Evolutionary conservation across 768 basidiomycete species (phyloP).

Genomic region (Pholiota conissans): DNA sequence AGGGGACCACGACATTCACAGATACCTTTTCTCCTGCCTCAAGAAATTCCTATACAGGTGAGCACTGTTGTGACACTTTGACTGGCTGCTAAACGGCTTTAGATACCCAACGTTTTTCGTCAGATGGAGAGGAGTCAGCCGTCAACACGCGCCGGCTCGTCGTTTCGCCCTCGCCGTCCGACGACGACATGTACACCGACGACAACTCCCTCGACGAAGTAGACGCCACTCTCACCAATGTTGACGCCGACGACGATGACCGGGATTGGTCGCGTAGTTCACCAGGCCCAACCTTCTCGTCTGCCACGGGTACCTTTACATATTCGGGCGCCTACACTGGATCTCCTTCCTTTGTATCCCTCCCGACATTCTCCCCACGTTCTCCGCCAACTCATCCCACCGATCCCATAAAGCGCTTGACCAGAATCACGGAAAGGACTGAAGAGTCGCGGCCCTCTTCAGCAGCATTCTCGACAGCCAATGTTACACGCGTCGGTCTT

Average conservation of each 20-base stretch:
- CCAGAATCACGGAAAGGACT: constrained; percentile 77
- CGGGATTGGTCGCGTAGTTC: constrained; percentile 49
- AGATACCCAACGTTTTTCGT: constrained; percentile 50
- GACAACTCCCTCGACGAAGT: constrained; percentile 70
- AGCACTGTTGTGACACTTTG: constrained; percentile 12
- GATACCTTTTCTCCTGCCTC: constrained; percentile 52
- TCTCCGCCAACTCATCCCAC: constrained; percentile 32
- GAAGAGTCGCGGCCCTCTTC: constrained; percentile 70
- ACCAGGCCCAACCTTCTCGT: constrained; percentile 31
- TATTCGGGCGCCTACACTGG: constrained; percentile 43
- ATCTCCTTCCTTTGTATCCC: constrained; percentile 46
- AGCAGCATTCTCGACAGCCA: constrained; percentile 32
- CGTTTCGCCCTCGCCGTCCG: constrained; percentile 50
- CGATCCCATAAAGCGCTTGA: constrained; percentile 52
- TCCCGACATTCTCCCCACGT: constrained; percentile 38
- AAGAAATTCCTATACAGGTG: constrained; percentile 62
- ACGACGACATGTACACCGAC: constrained; percentile 46
- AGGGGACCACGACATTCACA: constrained; percentile 52
- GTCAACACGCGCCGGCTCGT: constrained; percentile 52
- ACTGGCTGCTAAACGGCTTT: constrained; percentile 2
- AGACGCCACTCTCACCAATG: constrained; percentile 61
- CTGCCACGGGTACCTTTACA: constrained; percentile 40
- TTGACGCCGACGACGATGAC: constrained; percentile 75
- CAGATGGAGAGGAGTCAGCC: constrained; percentile 48
- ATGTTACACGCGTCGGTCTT: constrained; percentile 35